phyloP scores from a whole-genome alignment of 495 filamentous ascomycete species.

The Tuber melanosporum region DNA sequence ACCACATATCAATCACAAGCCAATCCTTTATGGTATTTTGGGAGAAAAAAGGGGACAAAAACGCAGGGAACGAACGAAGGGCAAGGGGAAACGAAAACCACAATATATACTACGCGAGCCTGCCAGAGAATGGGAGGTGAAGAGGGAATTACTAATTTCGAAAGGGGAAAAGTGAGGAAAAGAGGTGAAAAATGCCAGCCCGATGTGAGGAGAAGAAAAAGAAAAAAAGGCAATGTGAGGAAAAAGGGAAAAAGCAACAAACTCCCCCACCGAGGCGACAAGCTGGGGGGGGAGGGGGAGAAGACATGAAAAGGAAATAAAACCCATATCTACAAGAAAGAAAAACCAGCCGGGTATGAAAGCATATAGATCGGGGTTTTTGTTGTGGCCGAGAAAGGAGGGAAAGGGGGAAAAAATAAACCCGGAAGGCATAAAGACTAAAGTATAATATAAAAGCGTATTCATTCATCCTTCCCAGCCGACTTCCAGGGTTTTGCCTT shows the following conservation, averaged over 20 bases:
- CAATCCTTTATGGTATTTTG: slow-evolving; percentile 1
- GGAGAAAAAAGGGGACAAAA: not conserved
- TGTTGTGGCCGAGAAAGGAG: not conserved
- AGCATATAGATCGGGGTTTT: not conserved
- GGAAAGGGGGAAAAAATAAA: not conserved
- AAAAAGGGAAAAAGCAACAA: not conserved
- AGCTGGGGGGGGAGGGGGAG: not conserved
- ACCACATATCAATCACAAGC: not conserved
- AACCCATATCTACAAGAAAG: slow-evolving; percentile 2
- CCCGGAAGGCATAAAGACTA: not conserved
- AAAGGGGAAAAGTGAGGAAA: not conserved
- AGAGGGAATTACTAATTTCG: not conserved
- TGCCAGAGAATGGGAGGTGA: not conserved
- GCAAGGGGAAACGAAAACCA: not conserved
- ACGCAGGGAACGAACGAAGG: not conserved
- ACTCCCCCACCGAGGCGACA: not conserved
- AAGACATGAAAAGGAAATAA: not conserved
- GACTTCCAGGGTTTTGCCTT: not conserved
- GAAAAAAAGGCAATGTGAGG: not conserved
- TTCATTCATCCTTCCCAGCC: slow-evolving; percentile 1
- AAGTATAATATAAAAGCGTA: not conserved
- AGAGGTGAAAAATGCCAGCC: not conserved
- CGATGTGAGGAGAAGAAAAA: not conserved
- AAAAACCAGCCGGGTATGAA: not conserved
- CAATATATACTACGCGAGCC: not conserved